These are phyloP conservation scores for Flueggea neowawraea DNA, from an alignment of 441 rosid genomes.

Conservation along the genomic window DNA sequence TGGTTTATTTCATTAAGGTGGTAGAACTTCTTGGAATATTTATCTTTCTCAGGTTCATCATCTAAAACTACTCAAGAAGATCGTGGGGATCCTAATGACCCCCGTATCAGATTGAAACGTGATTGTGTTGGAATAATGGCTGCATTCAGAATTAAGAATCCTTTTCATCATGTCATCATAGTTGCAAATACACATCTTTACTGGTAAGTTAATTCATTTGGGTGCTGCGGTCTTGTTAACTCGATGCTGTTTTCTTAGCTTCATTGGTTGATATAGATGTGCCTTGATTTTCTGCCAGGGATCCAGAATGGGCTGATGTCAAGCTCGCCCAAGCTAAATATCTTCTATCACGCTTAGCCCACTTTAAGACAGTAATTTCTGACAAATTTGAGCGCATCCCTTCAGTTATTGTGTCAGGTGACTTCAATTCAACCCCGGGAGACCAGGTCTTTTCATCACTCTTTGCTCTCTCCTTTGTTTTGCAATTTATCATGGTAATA, in stretches of 20 bases:
- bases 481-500: not conserved
- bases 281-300: slow-evolving; percentile 41
- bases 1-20: not conserved
- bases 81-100: slow-evolving; percentile 76
- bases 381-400: slow-evolving; percentile 61
- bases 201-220: slow-evolving; percentile 40
- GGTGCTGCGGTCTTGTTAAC: not conserved
- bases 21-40: no score
- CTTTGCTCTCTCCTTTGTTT: not conserved
- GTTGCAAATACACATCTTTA: slow-evolving; percentile 89
- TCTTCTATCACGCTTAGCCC: slow-evolving; percentile 63
- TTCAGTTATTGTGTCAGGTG: slow-evolving; percentile 69
- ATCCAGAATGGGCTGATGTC: slow-evolving; percentile 88
- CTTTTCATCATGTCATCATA: slow-evolving; percentile 48
- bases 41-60: slow-evolving; percentile 30
- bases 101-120: slow-evolving; percentile 69
- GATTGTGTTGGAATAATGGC: slow-evolving; percentile 95
- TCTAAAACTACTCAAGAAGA: slow-evolving; percentile 28
- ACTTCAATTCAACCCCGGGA: slow-evolving; percentile 90
- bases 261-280: not conserved
- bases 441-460: slow-evolving; percentile 55
- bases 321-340: slow-evolving; percentile 96
- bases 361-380: slow-evolving; percentile 53
- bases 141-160: slow-evolving; percentile 72
- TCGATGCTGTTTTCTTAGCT: not conserved